Evolutionary conservation across 2,329 filamentous ascomycete genomes (phyloP).

Genomic region (Phaeosphaeria sp.): DNA sequence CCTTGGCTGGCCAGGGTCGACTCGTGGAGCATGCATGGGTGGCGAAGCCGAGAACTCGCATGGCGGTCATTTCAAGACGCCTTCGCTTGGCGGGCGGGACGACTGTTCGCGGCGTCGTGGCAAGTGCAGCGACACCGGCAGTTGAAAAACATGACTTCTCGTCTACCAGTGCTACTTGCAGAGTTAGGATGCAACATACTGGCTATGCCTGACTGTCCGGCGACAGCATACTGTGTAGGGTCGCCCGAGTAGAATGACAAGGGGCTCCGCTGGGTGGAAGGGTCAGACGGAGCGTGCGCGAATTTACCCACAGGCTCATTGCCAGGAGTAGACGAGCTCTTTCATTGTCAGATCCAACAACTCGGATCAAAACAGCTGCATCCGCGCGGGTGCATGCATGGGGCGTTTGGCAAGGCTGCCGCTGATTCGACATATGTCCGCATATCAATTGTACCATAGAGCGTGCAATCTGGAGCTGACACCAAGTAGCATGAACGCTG

Average conservation of each 20-base stretch:
- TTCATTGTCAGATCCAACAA: conserved; percentile 4
- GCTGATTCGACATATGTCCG: neutral
- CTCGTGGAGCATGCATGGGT: conserved; percentile 23
- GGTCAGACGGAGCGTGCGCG: conserved; percentile 7
- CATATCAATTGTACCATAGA: neutral
- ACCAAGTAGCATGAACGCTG: neutral
- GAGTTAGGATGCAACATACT: neutral
- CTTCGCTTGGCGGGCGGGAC: conserved; percentile 28
- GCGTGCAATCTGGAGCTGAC: neutral
- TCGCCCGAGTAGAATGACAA: neutral
- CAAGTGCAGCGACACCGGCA: conserved; percentile 15
- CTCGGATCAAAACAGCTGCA: neutral
- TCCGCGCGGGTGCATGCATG: conserved; percentile 3
- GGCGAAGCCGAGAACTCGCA: conserved; percentile 22
- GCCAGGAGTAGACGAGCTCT: conserved; percentile 1
- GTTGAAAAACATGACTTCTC: conserved; percentile 6
- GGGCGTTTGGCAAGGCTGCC: neutral
- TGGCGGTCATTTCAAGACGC: conserved; percentile 21
- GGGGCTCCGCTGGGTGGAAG: neutral
- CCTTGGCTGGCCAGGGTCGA: conserved; percentile 40
- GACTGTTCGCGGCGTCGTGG: conserved; percentile 4
- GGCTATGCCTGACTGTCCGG: neutral
- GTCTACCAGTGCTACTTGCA: neutral
- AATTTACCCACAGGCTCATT: conserved; percentile 19
- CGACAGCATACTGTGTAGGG: neutral